Conservation (phyloP, 257 asterid genomes). For the Forsythia suspensa region DNA sequence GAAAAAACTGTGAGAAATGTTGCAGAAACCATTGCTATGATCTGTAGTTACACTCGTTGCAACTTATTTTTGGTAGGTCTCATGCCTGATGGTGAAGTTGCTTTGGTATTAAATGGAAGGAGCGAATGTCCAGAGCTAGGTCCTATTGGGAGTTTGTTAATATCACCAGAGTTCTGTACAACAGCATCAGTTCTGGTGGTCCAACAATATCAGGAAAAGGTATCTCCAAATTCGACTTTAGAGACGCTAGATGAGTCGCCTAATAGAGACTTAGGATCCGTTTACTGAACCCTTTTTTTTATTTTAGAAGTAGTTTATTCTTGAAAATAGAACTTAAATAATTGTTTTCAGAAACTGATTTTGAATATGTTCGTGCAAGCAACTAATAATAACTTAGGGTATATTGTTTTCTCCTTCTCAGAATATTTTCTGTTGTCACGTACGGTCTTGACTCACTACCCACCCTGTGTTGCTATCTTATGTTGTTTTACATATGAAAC, state of each 20-base stretch:
- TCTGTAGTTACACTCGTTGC: constrained; percentile 21
- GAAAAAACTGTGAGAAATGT: constrained; percentile 32
- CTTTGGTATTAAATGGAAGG: constrained; percentile 23
- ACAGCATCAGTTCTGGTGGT: constrained; percentile 44
- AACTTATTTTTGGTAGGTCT: constrained; percentile 45
- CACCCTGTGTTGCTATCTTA: background rate
- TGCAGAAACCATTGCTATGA: constrained; percentile 23
- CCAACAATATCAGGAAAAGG: constrained; percentile 32
- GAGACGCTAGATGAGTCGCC: background rate
- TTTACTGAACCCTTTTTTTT: background rate
- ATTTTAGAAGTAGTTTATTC: background rate
- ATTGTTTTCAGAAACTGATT: background rate
- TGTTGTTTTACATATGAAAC: background rate
- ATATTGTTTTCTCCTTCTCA: no score
- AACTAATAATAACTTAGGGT: background rate
- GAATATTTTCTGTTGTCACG: background rate
- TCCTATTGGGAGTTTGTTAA: constrained; percentile 37
- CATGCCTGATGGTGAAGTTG: constrained; percentile 44
- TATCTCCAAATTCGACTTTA: background rate
- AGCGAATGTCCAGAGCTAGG: constrained; percentile 45
- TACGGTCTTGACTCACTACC: background rate
- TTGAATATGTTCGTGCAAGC: background rate
- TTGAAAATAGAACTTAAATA: background rate
- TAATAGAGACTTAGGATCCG: background rate
- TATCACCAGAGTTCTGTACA: constrained; percentile 30